Evolutionary conservation across 83 land plant genomes (phyloP).

Genomic region (Picea abies): DNA sequence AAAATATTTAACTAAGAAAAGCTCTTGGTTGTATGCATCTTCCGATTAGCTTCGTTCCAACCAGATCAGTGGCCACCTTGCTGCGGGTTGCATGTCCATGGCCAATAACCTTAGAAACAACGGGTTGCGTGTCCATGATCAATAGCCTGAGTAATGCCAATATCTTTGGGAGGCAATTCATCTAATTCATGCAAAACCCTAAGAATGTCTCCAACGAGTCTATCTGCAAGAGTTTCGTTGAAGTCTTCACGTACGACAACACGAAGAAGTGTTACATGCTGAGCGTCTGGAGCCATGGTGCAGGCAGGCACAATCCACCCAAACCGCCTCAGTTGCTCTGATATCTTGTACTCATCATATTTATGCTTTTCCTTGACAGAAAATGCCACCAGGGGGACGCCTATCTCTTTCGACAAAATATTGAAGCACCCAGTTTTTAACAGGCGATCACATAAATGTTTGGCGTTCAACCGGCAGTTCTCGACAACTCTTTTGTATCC

Average conservation of each 20-base stretch:
- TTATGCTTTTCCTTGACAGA: conserved; percentile 52
- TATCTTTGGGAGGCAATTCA: no score
- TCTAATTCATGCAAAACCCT: conserved; percentile 38
- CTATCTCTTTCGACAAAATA: conserved; percentile 71
- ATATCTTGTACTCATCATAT: conserved; percentile 54
- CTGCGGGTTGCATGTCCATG: no score
- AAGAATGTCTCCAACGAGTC: conserved; percentile 46
- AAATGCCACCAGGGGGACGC: conserved; percentile 83
- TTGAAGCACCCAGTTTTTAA: conserved; percentile 58
- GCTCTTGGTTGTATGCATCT: no score
- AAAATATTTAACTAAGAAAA: no score
- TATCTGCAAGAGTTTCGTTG: conserved; percentile 53
- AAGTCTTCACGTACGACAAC: conserved; percentile 75
- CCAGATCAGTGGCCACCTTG: no score
- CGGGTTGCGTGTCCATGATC: no score
- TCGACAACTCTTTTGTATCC: conserved; percentile 54
- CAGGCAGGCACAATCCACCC: conserved; percentile 79
- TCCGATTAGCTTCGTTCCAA: no score
- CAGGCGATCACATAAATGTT: conserved; percentile 36
- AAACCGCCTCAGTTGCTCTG: conserved; percentile 45
- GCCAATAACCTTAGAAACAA: no score
- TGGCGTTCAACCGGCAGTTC: conserved; percentile 64
- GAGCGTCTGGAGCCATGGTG: conserved; percentile 66
- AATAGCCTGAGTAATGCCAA: no score
- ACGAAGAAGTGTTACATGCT: conserved; percentile 51